Evolutionary conservation across 2,329 filamentous ascomycete species (phyloP), one percentile per base, ranked within the genome.

Genomic region (Ascochyta fabae): DNA sequence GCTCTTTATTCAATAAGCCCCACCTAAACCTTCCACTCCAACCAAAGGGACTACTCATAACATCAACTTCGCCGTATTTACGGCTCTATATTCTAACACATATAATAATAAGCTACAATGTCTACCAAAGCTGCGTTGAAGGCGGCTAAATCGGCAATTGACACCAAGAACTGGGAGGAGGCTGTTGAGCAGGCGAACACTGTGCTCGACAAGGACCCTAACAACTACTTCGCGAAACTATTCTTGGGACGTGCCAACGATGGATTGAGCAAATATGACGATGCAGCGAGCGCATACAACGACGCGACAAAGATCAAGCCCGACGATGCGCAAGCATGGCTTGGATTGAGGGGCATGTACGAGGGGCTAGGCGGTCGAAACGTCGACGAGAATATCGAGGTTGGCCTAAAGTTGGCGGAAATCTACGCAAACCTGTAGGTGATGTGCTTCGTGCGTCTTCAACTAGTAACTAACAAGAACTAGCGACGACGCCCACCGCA

Each of bases 171-270:
- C 69, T 96, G 88, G 79, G 88, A 89, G 57, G 87, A 90, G 68
- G 92, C 89, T 39, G 82, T 88, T 46, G 79, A 84, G 27, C 86
- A 92, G 71, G 87, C 91, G 4, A 82, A 86, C 58, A 83, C 84
- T 26, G 80, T 96, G 34, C 78, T 96, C 43, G 81, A 87, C 48
- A 84, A 84, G 61, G 92, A 97, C 59, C 78, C 88, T 2, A 84
- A 88, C 60, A 96, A 89, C 74, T 95, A 96, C 76, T 91, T 94
- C 75, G 92, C 87, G 84, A 85, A 91, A 62, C 83, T 98, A n/a
- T 96, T 97, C 71, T 80, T 96, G 16, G 95, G 91, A 2, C 91
- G 96, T 73, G 90, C 91, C 2, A 81, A 89, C 41, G 92, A 96
- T 74, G 95, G 92, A 73, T 84, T 89, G 59, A 85, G 86, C 57